Percentiles rank a stretch among this genome's conserved stretches.
These are phyloP conservation scores for Trichomonas tenax DNA, from an alignment of 208 protist genomes.

Conservation along the genomic window DNA sequence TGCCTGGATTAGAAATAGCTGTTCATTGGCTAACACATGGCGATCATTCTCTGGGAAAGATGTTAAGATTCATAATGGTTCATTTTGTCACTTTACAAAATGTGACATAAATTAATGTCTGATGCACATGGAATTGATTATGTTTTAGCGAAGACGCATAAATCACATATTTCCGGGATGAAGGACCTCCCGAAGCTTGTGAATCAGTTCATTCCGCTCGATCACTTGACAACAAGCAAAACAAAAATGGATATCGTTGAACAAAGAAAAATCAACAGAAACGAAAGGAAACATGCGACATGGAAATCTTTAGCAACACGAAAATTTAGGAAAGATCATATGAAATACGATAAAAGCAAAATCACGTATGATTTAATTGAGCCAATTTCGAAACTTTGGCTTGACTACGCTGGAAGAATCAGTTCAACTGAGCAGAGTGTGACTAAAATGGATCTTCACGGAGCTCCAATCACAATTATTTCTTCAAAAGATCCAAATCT, in stretches of 20 bases:
- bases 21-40: no score
- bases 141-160: not conserved
- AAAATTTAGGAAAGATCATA: not conserved
- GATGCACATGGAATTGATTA: not conserved
- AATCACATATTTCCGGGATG: not conserved
- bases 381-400: not conserved
- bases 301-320: not conserved
- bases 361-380: not conserved
- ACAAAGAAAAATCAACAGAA: not conserved
- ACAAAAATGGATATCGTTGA: not conserved
- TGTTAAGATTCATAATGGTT: no score
- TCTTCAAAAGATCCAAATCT: not conserved
- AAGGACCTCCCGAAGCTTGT: not conserved
- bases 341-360: not conserved
- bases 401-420: not conserved
- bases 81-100: no score
- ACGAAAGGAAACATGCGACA: not conserved
- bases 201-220: not conserved
- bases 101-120: not conserved
- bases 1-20: no score
- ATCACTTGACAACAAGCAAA: not conserved
- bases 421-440: not conserved
- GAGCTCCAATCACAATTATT: not conserved
- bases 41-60: no score
- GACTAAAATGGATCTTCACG: not conserved